These are phyloP conservation scores for Mucor lusitanicus DNA, from an alignment of 371 early-diverging fungal genomes.

Conservation along the genomic window DNA sequence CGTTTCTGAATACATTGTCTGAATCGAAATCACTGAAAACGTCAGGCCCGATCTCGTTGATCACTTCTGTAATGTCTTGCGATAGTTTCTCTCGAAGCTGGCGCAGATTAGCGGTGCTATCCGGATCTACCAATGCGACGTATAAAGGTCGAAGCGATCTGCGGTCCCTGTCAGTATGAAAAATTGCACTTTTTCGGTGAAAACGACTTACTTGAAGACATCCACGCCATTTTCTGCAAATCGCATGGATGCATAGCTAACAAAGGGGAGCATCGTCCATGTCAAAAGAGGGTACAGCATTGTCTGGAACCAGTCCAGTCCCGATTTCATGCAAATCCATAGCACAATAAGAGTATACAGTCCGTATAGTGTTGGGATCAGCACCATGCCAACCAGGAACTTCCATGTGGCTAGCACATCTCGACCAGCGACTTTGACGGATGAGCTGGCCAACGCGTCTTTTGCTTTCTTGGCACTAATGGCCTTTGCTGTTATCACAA, in stretches of 20 bases:
- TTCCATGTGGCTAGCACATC: conserved; percentile 98
- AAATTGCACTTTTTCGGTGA: not conserved
- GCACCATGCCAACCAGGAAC: conserved; percentile 78
- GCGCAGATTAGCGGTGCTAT: conserved; percentile 60
- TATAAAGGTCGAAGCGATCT: conserved; percentile 86
- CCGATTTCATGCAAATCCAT: conserved; percentile 42
- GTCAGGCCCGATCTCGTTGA: conserved; percentile 88
- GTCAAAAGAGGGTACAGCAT: conserved; percentile 54
- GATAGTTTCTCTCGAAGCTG: conserved; percentile 74
- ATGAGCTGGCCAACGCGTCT: conserved; percentile 87
- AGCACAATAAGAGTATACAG: conserved; percentile 67
- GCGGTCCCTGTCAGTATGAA: not conserved
- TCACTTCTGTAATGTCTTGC: conserved; percentile 73
- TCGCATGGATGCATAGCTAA: conserved; percentile 81
- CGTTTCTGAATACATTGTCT: conserved; percentile 35
- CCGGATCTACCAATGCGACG: conserved; percentile 67
- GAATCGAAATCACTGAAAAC: conserved; percentile 81
- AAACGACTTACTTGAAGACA: conserved; percentile 64
- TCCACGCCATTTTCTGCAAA: conserved; percentile 92
- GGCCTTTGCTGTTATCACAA: conserved; percentile 70
- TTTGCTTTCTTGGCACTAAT: conserved; percentile 80
- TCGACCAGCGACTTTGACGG: conserved; percentile 90
- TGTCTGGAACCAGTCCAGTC: conserved; percentile 32
- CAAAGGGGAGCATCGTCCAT: conserved; percentile 65
- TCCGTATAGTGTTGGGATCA: conserved; percentile 78